phyloP scores from a whole-genome alignment of 1,139 yeast species.

The Petasospora fabianii region DNA sequence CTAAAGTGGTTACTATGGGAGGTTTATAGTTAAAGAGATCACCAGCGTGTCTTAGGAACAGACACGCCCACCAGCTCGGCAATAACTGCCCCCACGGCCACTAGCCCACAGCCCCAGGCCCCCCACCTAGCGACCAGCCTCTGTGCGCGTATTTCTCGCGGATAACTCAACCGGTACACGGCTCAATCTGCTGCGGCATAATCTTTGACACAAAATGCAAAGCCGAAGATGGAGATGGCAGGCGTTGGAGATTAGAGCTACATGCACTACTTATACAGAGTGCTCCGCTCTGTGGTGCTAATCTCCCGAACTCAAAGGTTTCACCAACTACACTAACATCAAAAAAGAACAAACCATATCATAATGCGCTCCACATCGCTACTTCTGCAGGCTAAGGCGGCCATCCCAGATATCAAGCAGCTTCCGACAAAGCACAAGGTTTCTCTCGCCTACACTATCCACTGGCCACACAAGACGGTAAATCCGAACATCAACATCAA shows the following conservation, averaged over 20 bases:
- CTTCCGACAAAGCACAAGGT: conserved; percentile 26
- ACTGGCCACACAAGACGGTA: conserved; percentile 26
- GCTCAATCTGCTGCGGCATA: conserved; percentile 1
- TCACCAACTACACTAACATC: neutral
- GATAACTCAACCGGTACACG: conserved; percentile 1
- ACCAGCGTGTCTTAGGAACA: too few relatives aligned
- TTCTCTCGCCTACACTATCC: conserved; percentile 25
- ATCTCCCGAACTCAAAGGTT: too few relatives aligned
- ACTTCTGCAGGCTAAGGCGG: neutral
- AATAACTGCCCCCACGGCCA: too few relatives aligned
- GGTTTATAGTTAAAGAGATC: too few relatives aligned
- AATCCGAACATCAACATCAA: conserved; percentile 25
- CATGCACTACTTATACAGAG: too few relatives aligned
- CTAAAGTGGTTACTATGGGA: too few relatives aligned
- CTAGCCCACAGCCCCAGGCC: too few relatives aligned
- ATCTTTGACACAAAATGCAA: conserved; percentile 1
- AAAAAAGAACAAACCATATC: neutral
- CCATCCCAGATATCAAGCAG: conserved; percentile 13
- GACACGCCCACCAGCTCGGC: too few relatives aligned
- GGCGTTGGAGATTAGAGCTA: neutral
- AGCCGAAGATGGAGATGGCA: conserved; percentile 1
- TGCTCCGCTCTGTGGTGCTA: too few relatives aligned
- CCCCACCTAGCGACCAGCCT: too few relatives aligned
- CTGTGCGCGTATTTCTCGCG: conserved; percentile 1
- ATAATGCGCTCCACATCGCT: neutral